Conservation (phyloP, 2,329 filamentous ascomycete genomes). For the Stachybotrys chlorohalonatus region DNA sequence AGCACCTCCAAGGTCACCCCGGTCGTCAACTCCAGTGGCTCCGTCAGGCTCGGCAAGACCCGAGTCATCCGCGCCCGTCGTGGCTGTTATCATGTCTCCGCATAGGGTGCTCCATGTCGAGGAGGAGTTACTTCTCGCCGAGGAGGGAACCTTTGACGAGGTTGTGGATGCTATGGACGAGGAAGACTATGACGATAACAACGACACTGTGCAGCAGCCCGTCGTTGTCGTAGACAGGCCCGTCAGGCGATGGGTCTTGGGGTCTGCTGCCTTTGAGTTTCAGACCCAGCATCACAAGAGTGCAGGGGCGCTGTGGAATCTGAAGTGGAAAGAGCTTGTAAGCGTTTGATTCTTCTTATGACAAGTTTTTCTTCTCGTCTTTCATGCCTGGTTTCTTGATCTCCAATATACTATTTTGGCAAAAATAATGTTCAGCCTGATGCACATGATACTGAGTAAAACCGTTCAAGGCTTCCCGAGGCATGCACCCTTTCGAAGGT, state of each 20-base stretch:
- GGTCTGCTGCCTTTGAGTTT: not conserved
- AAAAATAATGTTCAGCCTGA: not conserved
- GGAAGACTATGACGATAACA: not conserved
- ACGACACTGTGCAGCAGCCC: not conserved
- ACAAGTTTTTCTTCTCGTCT: not conserved
- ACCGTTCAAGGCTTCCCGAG: not conserved
- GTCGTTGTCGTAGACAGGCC: not conserved
- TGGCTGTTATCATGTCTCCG: not conserved
- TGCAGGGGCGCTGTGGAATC: not conserved
- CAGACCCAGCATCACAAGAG: not conserved
- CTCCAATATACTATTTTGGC: not conserved
- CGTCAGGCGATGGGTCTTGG: not conserved
- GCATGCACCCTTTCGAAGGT: not conserved
- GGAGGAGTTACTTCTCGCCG: too few relatives aligned
- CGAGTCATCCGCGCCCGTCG: not conserved
- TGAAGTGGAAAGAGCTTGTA: not conserved
- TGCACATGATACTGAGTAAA: not conserved
- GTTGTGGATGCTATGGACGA: too few relatives aligned
- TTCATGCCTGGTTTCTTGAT: not conserved
- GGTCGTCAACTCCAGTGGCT: not conserved
- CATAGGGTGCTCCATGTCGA: not conserved
- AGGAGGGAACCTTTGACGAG: too few relatives aligned
- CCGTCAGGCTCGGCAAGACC: conserved; percentile 1
- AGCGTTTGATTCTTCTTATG: not conserved
- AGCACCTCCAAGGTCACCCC: conserved; percentile 1